These are phyloP conservation scores for Silene coronaria DNA, from an alignment of 179 eudicot genomes.

Conservation along the genomic window DNA sequence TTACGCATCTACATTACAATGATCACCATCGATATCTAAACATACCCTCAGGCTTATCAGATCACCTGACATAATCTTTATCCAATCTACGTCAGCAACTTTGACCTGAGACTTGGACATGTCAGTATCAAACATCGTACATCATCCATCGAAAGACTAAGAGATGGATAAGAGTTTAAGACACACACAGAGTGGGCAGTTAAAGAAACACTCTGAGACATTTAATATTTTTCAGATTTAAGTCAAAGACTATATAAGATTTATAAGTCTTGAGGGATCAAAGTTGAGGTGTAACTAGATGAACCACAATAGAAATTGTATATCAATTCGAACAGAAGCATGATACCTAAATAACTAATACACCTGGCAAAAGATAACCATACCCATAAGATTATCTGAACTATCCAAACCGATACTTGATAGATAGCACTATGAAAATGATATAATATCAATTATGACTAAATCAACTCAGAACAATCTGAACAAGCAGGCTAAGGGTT, in stretches of 20 bases:
- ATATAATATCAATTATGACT: background rate
- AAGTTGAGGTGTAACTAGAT: background rate
- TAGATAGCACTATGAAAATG: background rate
- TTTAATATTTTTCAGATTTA: background rate
- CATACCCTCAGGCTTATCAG: slow-evolving; percentile 63
- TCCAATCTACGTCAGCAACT: slow-evolving; percentile 88
- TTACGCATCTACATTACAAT: background rate
- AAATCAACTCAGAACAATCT: background rate
- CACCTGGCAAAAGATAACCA: background rate
- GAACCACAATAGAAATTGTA: background rate
- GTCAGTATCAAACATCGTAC: background rate
- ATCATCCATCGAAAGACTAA: background rate
- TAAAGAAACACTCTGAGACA: background rate
- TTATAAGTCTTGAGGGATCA: background rate
- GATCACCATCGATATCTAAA: background rate
- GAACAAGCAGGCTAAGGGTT: background rate
- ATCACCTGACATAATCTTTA: slow-evolving; percentile 55
- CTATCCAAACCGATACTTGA: background rate
- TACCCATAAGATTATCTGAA: background rate
- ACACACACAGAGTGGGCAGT: background rate
- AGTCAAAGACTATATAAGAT: background rate
- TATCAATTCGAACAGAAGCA: background rate
- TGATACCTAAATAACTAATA: background rate
- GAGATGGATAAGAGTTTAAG: background rate
- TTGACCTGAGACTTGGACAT: slow-evolving; percentile 39